phyloP scores from a whole-genome alignment of 2,329 filamentous ascomycete species.

The Colletotrichum chlorophyti region DNA sequence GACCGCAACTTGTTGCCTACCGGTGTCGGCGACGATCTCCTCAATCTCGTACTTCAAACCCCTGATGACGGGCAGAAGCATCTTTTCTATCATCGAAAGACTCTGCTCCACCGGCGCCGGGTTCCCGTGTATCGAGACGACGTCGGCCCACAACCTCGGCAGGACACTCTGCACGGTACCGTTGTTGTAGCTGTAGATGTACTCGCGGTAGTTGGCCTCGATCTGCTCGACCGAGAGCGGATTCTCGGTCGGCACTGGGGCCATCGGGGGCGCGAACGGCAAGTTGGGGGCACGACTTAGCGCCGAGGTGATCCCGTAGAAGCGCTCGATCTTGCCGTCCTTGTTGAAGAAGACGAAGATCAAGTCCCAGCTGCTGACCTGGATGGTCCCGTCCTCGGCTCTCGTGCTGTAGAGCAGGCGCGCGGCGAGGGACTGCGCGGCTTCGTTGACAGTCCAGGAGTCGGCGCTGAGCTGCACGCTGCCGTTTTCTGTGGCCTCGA shows the following conservation, averaged over 20 bases:
- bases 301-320: background rate
- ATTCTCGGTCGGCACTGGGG: background rate
- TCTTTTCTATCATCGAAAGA: background rate
- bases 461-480: constrained; percentile 1
- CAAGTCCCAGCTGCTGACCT: background rate
- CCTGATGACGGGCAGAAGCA: background rate
- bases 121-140: background rate
- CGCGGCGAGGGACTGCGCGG: background rate
- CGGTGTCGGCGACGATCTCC: constrained; percentile 4
- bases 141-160: background rate
- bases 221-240: background rate
- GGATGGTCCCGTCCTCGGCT: background rate
- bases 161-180: background rate
- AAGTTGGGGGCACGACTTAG: background rate
- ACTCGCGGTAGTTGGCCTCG: background rate
- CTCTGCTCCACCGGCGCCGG: background rate
- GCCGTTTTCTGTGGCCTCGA: background rate
- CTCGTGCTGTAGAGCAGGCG: background rate
- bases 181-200: constrained; percentile 15
- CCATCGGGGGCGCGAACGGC: background rate
- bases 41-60: constrained; percentile 12
- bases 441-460: background rate
- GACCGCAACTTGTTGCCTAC: constrained; percentile 8
- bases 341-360: constrained; percentile 9
- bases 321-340: constrained; percentile 1